phyloP scores from a whole-genome alignment of 768 basidiomycete genomes.

The Lactarius psammicola region DNA sequence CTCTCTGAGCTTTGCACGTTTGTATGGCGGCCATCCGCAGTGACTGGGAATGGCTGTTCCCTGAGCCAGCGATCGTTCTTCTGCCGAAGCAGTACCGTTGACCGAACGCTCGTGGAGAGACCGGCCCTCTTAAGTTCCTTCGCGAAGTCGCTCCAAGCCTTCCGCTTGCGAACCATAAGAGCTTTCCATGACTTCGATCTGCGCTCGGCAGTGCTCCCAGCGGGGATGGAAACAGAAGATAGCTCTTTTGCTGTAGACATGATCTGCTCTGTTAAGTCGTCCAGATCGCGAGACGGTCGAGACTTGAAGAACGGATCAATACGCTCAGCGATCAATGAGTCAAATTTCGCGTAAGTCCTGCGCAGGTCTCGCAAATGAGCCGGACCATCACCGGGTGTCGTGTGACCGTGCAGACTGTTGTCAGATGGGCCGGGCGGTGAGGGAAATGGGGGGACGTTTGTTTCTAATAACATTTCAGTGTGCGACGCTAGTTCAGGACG shows the following conservation, averaged over 20 bases:
- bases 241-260: slow-evolving; percentile 62
- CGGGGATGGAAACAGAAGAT: slow-evolving; percentile 44
- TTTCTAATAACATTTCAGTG: neutral
- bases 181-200: slow-evolving; percentile 67
- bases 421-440: neutral
- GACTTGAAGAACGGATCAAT: slow-evolving; percentile 46
- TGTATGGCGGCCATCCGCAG: slow-evolving; percentile 30
- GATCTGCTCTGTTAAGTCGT: slow-evolving; percentile 59
- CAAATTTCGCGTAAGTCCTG: slow-evolving; percentile 52
- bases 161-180: slow-evolving; percentile 77
- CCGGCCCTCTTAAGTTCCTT: slow-evolving; percentile 85
- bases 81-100: slow-evolving; percentile 61
- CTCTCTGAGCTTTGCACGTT: slow-evolving; percentile 48
- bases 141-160: slow-evolving; percentile 86
- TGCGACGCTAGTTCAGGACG: slow-evolving; percentile 8
- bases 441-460: neutral
- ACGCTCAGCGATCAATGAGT: slow-evolving; percentile 41
- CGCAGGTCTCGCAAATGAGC: slow-evolving; percentile 49
- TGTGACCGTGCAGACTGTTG: neutral
- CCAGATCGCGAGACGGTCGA: slow-evolving; percentile 44
- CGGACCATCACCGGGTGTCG: slow-evolving; percentile 22
- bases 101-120: slow-evolving; percentile 66
- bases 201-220: slow-evolving; percentile 45
- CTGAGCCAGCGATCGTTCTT: slow-evolving; percentile 59
- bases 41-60: slow-evolving; percentile 49